A percentile compares a stretch with the other conserved stretches of the same genome.
phyloP scores from a whole-genome alignment of 2,329 filamentous ascomycete genomes.

The Aspergillus texensis region DNA sequence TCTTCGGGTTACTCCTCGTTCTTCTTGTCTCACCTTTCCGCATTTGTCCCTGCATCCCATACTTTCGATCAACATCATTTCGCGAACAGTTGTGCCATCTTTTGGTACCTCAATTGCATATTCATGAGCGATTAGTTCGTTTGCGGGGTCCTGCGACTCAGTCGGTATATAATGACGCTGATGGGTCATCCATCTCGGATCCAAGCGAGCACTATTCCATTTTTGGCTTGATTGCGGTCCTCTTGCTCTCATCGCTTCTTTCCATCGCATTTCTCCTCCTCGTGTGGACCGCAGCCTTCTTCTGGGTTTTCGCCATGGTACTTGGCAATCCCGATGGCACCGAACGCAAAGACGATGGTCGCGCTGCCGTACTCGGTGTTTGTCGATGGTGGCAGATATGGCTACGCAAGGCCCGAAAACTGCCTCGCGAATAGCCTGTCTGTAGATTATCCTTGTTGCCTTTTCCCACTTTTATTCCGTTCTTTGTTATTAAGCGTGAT shows the following conservation, averaged over 20 bases:
- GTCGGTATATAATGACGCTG: slow-evolving; percentile 47
- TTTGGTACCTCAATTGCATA: slow-evolving; percentile 56
- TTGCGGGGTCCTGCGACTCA: slow-evolving; percentile 32
- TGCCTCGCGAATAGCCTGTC: slow-evolving; percentile 13
- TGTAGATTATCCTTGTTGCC: neutral
- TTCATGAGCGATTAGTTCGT: slow-evolving; percentile 43
- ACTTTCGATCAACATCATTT: slow-evolving; percentile 50
- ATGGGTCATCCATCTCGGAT: slow-evolving; percentile 28
- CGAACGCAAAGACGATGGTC: slow-evolving; percentile 62
- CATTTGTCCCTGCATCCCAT: slow-evolving; percentile 51
- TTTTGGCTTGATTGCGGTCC: slow-evolving; percentile 52
- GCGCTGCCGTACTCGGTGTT: slow-evolving; percentile 61
- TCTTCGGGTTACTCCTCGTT: slow-evolving; percentile 55
- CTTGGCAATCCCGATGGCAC: slow-evolving; percentile 64
- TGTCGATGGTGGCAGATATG: slow-evolving; percentile 64
- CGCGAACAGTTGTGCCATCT: slow-evolving; percentile 54
- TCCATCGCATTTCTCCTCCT: slow-evolving; percentile 59
- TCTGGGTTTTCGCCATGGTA: slow-evolving; percentile 64
- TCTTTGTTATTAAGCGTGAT: slow-evolving; percentile 14
- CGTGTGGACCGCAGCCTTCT: slow-evolving; percentile 62
- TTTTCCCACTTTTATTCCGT: slow-evolving; percentile 1
- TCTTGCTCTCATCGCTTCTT: slow-evolving; percentile 59
- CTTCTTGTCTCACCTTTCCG: slow-evolving; percentile 57
- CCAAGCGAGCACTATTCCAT: slow-evolving; percentile 39
- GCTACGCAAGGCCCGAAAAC: slow-evolving; percentile 44